Evolutionary conservation across 225 moss, liverwort and hornwort genomes (phyloP), one percentile per base, ranked within the genome.

Genomic region (Rhytidiadelphus loreus): DNA sequence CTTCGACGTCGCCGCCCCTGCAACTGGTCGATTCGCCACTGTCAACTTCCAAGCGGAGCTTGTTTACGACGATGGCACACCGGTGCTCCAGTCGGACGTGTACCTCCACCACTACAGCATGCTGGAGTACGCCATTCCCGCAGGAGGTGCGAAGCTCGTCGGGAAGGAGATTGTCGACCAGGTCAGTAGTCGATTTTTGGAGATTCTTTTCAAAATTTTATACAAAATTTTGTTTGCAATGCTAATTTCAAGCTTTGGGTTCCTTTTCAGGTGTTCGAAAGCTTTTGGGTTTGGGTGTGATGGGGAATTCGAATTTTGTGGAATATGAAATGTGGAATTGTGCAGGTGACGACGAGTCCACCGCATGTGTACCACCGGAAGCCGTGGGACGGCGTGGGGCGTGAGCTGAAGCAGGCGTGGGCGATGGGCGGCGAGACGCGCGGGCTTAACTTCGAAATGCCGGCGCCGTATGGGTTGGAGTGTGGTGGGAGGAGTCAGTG

Each of bases 91-190:
- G 79, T 75, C 57, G 16, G 89, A 94, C 16, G 85, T 92, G 37
- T 91, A 94, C 70, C 87, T 92, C 25, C 92, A 94, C 46, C 94
- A 92, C 75, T 92, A 85, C 88, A 61, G 82, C 50, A 82, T 91
- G 73, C 3, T 87, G 66, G 86, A 92, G 87, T 91, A 81, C n/a
- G 88, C 65, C 74, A 57, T 92, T 0, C 85, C 91, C 37, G n/a
- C 21, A 8, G 90, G 83, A 0, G 4, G 22, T 26, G 65, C 39
- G 41, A 84, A 89, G 81, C 85, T 88, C 9, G 55, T n/a, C 44
- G 87, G 58, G 12, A 50, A 48, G 28, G 72, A 71, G 72, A 28
- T 89, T 16, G 8, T 76, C 7, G 88, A 82, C 43, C 72, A 87
- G 76, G 86, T 75, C 43, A 43, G 71, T 16, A 24, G 11, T 8